A percentile compares a stretch with the other conserved stretches of the same genome.
Evolutionary conservation across 73 alveolate species (phyloP).

Genomic region (Uronychia binucleata): DNA sequence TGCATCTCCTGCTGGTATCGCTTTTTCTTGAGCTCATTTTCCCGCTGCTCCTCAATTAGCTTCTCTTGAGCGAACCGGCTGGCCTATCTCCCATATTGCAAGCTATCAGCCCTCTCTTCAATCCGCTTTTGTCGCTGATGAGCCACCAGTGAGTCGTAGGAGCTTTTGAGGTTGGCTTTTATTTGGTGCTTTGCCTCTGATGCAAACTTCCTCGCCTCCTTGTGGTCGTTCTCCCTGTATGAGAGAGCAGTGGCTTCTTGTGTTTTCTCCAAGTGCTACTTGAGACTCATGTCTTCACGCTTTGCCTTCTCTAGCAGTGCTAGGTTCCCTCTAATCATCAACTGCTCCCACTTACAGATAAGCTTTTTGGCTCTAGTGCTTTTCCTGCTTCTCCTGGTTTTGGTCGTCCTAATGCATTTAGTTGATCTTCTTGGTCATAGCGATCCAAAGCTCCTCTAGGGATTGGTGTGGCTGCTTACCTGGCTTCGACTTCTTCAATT

Average conservation of each 20-base stretch:
- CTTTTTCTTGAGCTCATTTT: too few species aligned
- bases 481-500: too few species aligned
- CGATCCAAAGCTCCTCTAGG: background rate
- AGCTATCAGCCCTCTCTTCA: background rate
- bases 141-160: background rate
- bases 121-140: background rate
- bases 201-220: background rate
- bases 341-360: background rate
- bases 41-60: background rate
- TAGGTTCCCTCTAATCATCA: background rate
- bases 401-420: background rate
- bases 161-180: too few species aligned
- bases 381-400: background rate
- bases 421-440: background rate
- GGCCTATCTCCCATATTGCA: background rate
- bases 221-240: background rate
- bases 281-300: background rate
- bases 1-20: background rate
- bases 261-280: background rate
- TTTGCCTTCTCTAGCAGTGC: background rate
- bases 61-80: background rate
- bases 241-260: background rate
- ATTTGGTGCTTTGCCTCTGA: background rate
- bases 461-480: too few species aligned
- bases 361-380: background rate